phyloP scores from a whole-genome alignment of 495 filamentous ascomycete species.

The Aspergillus saccharolyticus region DNA sequence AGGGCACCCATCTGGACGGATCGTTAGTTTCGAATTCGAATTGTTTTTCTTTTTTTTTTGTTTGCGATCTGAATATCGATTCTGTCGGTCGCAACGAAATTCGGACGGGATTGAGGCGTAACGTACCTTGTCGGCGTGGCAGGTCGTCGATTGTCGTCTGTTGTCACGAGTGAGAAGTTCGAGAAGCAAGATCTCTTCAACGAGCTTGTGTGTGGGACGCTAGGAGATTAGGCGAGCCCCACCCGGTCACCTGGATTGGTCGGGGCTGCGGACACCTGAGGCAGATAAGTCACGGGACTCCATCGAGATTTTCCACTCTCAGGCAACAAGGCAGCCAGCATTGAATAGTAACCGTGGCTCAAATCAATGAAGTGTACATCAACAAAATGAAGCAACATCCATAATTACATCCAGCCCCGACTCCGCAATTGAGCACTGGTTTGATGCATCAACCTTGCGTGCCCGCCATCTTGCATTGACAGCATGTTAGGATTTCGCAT shows the following conservation, averaged over 20 bases:
- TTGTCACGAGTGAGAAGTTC: constrained; percentile 43
- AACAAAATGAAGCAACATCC: too few species aligned
- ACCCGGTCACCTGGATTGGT: constrained; percentile 11
- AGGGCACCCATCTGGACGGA: constrained; percentile 74
- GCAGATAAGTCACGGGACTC: background rate
- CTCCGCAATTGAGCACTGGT: too few species aligned
- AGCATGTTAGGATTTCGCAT: too few species aligned
- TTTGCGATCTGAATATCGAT: background rate
- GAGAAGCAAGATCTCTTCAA: constrained; percentile 30
- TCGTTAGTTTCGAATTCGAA: constrained; percentile 11
- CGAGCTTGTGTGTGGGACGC: constrained; percentile 46
- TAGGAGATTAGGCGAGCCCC: constrained; percentile 42
- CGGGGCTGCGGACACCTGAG: constrained; percentile 10
- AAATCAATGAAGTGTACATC: too few species aligned
- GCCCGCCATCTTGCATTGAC: too few species aligned
- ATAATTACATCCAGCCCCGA: too few species aligned
- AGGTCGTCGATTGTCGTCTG: constrained; percentile 47
- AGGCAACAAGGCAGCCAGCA: constrained; percentile 15
- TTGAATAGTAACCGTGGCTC: too few species aligned
- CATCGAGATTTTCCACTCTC: constrained; percentile 1
- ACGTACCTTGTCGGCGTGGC: constrained; percentile 50
- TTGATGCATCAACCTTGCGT: too few species aligned
- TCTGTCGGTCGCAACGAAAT: background rate
- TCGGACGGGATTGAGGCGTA: background rate
- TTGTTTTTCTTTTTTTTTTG: too few species aligned